phyloP scores from a whole-genome alignment of 2,329 filamentous ascomycete species.

The Pseudopyrenochaeta lycopersici region DNA sequence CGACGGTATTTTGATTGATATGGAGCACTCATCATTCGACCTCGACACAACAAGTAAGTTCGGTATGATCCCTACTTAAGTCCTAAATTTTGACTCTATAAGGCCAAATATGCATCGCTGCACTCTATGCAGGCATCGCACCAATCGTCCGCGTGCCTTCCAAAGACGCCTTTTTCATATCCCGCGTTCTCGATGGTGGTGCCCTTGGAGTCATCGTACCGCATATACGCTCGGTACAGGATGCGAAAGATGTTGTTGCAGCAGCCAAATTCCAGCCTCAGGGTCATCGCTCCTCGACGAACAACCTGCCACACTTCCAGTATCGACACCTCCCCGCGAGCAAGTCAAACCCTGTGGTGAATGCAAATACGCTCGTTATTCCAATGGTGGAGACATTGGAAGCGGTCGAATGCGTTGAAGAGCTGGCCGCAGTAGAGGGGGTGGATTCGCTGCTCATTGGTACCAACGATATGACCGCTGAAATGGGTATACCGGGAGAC shows the following conservation, averaged over 20 bases:
- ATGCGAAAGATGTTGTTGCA: conserved; percentile 49
- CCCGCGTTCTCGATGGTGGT: conserved; percentile 52
- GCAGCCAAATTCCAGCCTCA: conserved; percentile 52
- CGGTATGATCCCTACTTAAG: neutral
- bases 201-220: conserved; percentile 54
- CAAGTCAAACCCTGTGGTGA: conserved; percentile 47
- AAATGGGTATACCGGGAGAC: conserved; percentile 55
- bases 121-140: conserved; percentile 50
- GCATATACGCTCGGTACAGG: conserved; percentile 50
- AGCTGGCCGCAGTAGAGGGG: conserved; percentile 52
- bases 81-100: neutral
- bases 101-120: conserved; percentile 52
- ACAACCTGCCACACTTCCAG: conserved; percentile 49
- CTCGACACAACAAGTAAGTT: conserved; percentile 40
- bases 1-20: conserved; percentile 56
- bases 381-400: conserved; percentile 55
- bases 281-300: conserved; percentile 48
- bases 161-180: conserved; percentile 52
- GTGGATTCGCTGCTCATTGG: conserved; percentile 57
- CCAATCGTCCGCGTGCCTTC: conserved; percentile 55
- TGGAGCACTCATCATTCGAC: conserved; percentile 55
- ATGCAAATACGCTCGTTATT: conserved; percentile 51
- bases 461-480: conserved; percentile 55
- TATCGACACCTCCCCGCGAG: conserved; percentile 46
- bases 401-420: conserved; percentile 52